phyloP scores from a whole-genome alignment of 805 yeast species.

The Cyberlindnera bimundalis region DNA sequence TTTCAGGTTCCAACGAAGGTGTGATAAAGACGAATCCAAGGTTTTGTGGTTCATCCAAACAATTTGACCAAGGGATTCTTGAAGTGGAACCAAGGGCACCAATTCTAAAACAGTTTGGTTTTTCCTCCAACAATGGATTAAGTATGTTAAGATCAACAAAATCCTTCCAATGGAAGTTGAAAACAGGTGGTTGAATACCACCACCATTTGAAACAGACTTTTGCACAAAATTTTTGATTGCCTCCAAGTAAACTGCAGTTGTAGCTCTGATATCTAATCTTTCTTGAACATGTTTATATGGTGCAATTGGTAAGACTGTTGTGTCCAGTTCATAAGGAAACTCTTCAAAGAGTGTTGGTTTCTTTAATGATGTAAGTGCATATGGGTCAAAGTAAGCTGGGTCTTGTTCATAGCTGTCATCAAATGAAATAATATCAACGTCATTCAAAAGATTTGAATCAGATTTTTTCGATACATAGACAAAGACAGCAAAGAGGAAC shows the following conservation, averaged over 20 bases:
- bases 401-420: conserved; percentile 22
- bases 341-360: conserved; percentile 20
- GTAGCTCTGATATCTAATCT: conserved; percentile 36
- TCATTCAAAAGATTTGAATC: conserved; percentile 10
- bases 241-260: conserved; percentile 32
- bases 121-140: conserved; percentile 36
- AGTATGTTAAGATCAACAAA: conserved; percentile 47
- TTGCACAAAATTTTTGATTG: conserved; percentile 30
- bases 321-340: conserved; percentile 33
- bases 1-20: conserved; percentile 31
- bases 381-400: conserved; percentile 18
- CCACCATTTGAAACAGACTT: conserved; percentile 24
- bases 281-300: conserved; percentile 34
- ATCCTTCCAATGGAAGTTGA: conserved; percentile 53
- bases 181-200: conserved; percentile 30
- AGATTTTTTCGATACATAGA: conserved; percentile 13
- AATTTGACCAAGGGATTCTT: conserved; percentile 40
- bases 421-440: conserved; percentile 15
- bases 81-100: conserved; percentile 41
- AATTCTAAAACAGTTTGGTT: conserved; percentile 42
- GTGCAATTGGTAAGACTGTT: conserved; percentile 36
- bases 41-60: conserved; percentile 34
- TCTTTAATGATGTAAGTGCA: conserved; percentile 17
- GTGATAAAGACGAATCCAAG: conserved; percentile 29
- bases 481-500: conserved; percentile 21